phyloP scores from a whole-genome alignment of 2,329 filamentous ascomycete species.

The Sporothrix euskadiensis region DNA sequence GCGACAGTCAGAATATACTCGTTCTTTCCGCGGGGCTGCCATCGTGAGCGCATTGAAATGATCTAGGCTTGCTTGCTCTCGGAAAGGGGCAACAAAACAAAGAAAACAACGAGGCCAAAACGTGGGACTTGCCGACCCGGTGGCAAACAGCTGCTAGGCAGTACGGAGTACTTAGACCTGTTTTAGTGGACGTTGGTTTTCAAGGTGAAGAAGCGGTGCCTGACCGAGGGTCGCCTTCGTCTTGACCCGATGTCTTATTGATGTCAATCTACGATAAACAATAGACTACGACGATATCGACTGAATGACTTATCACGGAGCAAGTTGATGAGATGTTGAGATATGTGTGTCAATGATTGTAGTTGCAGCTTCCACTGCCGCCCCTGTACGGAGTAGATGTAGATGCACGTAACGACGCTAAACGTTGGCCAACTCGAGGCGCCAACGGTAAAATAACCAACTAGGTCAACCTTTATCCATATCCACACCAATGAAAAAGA shows the following conservation, averaged over 20 bases:
- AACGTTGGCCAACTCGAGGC: neutral
- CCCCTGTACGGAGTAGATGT: neutral
- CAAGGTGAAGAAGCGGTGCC: neutral
- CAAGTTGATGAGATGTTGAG: neutral
- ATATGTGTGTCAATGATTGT: neutral
- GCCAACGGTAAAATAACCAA: neutral
- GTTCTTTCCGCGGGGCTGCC: neutral
- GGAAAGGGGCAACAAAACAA: neutral
- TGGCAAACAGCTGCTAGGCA: neutral
- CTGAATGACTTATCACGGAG: neutral
- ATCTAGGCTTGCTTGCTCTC: no score
- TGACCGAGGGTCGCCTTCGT: neutral
- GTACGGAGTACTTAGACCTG: neutral
- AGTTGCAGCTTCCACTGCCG: neutral
- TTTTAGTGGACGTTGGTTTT: neutral
- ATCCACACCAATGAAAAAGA: neutral
- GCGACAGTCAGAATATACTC: neutral
- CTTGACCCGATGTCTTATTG: neutral
- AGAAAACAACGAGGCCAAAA: neutral
- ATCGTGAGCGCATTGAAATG: neutral
- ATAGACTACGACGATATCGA: neutral
- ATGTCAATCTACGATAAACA: neutral
- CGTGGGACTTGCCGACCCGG: neutral
- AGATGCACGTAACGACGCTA: neutral
- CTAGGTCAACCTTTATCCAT: neutral